Evolutionary conservation across 1,139 yeast genomes (phyloP).

Genomic region (Lodderomyces oxycetoniae): DNA sequence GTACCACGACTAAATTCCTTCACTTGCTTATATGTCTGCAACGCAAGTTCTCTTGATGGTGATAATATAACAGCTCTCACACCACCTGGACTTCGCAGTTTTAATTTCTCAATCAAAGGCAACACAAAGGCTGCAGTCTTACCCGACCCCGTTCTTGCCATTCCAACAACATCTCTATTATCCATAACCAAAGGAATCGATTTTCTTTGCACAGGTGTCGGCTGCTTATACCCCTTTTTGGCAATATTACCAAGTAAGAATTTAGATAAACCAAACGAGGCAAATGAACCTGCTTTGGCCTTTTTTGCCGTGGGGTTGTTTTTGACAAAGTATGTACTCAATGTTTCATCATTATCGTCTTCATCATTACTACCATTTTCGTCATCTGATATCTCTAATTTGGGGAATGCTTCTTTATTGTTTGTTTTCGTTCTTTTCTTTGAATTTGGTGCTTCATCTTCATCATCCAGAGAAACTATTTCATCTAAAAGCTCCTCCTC

Average conservation of each 20-base stretch:
- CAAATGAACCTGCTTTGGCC: constrained; percentile 79
- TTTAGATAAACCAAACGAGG: constrained; percentile 84
- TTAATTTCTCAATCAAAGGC: constrained; percentile 75
- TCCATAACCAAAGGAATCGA: constrained; percentile 87
- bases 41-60: constrained; percentile 84
- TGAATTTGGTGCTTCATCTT: constrained; percentile 24
- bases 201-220: constrained; percentile 96
- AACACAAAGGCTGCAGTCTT: constrained; percentile 97
- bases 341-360: constrained; percentile 34
- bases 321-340: constrained; percentile 27
- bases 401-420: constrained; percentile 46
- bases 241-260: constrained; percentile 63
- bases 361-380: constrained; percentile 30
- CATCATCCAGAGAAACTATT: constrained; percentile 49
- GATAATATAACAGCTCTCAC: constrained; percentile 84
- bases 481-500: constrained; percentile 54
- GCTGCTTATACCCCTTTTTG: constrained; percentile 86
- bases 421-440: constrained; percentile 16
- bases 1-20: constrained; percentile 85
- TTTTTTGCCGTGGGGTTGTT: constrained; percentile 50
- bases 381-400: constrained; percentile 63
- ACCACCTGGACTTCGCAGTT: constrained; percentile 76
- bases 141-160: constrained; percentile 99
- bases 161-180: constrained; percentile 92
- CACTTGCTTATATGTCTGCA: constrained; percentile 84